These are phyloP conservation scores for Eucalyptus tenuipes DNA, from an alignment of 345 rosid genomes.

Conservation along the genomic window DNA sequence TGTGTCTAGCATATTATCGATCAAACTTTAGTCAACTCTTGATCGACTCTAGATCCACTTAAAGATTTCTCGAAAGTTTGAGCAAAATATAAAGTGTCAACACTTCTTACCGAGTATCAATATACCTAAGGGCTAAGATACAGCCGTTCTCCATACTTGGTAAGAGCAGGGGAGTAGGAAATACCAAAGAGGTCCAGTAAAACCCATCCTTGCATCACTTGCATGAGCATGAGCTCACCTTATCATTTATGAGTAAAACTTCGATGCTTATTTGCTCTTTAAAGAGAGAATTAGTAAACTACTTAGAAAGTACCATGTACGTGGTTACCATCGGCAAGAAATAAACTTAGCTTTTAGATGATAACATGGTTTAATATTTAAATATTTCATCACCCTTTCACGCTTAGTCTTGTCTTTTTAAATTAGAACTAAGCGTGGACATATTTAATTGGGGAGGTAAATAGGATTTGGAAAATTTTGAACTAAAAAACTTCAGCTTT, in stretches of 20 bases:
- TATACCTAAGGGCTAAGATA: neutral
- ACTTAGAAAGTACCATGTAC: neutral
- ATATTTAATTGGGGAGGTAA: too few species aligned
- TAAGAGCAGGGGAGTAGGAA: neutral
- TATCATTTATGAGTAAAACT: neutral
- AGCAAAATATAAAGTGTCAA: neutral
- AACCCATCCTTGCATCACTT: neutral
- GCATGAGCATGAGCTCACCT: neutral
- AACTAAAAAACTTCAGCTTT: too few species aligned
- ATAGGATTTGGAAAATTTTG: too few species aligned
- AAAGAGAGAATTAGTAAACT: neutral
- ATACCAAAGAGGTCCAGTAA: neutral
- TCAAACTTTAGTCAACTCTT: neutral
- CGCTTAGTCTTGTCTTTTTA: too few species aligned
- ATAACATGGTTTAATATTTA: too few species aligned
- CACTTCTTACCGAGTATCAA: neutral
- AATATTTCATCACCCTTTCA: too few species aligned
- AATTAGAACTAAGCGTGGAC: accelerated
- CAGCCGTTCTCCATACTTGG: neutral
- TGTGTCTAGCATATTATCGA: neutral
- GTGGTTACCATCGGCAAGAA: neutral
- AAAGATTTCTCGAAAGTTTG: neutral
- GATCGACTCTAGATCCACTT: neutral
- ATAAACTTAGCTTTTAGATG: too few species aligned
- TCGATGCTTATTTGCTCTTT: neutral